Base-by-base conservation (phyloP, 129 eudicot genomes). In the Helianthus tuberosus region DNA sequence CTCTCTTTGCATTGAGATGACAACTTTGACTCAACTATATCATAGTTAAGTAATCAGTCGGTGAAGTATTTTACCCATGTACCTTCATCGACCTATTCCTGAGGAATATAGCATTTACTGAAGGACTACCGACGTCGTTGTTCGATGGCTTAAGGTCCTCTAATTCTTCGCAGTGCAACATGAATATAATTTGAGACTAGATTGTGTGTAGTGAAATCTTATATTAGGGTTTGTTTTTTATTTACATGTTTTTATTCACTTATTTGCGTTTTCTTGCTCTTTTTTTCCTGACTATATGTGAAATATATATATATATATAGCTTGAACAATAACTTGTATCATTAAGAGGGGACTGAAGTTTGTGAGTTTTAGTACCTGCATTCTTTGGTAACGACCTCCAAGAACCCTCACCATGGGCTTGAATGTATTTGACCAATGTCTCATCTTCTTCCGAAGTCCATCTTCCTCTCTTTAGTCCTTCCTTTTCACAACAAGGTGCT, bases 391-490 rank as follows among this genome's bases (percentile, higher is more conserved):
- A 84, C 1, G 97, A 86, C 72, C 93, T 84, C 98, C 98, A 93
- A 6, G 91, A 90, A 5, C 98, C 97, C 71, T 93, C 97, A 7
- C 98, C 98, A 80, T 93, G 79, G 27, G 83, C 80, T 75, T 80
- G 85, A 75, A 93, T 88, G 74, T 90, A 93, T 6, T 88, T 90
- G 11, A 77, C 75, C 75, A 93, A 81, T 44, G 77, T 71, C 60
- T 90, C 89, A 61, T 93, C 98, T 83, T 93, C 97, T 76, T 93
- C 98, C 0, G 86, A 75, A 0, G 93, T 88, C 98, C 98, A 93
- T 75, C 98, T 83, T 67, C 98, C 98, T 36, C 88, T 83, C 51
- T 74, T 90, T 54, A 93, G 23, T 10, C 97, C 98, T 20, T 84
- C 89, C 75, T 93, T 93, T 71, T 90, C 93, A 71, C 98, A 93